These are phyloP conservation scores for Taiozyma sp. DNA, from an alignment of 1,139 yeast genomes.

Conservation along the genomic window DNA sequence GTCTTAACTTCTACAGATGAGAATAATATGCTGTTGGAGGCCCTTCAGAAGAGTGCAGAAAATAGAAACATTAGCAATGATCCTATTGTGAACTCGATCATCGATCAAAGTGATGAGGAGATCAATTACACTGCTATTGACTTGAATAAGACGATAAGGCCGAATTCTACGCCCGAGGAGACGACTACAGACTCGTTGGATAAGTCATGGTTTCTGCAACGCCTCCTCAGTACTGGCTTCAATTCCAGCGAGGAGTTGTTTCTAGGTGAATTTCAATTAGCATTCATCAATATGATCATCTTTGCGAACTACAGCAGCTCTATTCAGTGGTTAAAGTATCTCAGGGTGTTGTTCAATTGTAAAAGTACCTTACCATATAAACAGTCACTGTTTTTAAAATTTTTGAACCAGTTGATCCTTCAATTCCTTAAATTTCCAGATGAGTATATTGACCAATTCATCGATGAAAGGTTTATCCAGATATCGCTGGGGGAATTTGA, in stretches of 20 bases:
- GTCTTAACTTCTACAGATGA: slow-evolving; percentile 38
- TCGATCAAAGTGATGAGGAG: slow-evolving; percentile 29
- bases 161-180: slow-evolving; percentile 28
- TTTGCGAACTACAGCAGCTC: slow-evolving; percentile 43
- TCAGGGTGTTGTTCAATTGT: slow-evolving; percentile 31
- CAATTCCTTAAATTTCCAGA: slow-evolving; percentile 33
- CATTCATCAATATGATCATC: slow-evolving; percentile 31
- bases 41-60: slow-evolving; percentile 23
- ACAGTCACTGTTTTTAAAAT: slow-evolving; percentile 14
- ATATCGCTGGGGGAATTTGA: slow-evolving; percentile 19
- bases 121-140: slow-evolving; percentile 32
- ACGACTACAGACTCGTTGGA: slow-evolving; percentile 37
- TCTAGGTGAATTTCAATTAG: slow-evolving; percentile 38
- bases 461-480: slow-evolving; percentile 15
- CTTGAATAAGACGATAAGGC: slow-evolving; percentile 32
- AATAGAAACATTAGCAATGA: slow-evolving; percentile 20
- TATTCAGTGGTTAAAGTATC: slow-evolving; percentile 39
- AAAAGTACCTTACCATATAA: slow-evolving; percentile 16
- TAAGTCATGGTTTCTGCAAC: slow-evolving; percentile 38
- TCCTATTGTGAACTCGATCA: slow-evolving; percentile 27
- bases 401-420: slow-evolving; percentile 26
- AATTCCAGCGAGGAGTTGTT: slow-evolving; percentile 22
- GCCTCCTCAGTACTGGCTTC: slow-evolving; percentile 23
- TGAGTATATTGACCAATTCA: slow-evolving; percentile 33
- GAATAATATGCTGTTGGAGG: slow-evolving; percentile 28